Evolutionary conservation across 805 yeast species (phyloP).

Genomic region (Barnettozyma siamensis): DNA sequence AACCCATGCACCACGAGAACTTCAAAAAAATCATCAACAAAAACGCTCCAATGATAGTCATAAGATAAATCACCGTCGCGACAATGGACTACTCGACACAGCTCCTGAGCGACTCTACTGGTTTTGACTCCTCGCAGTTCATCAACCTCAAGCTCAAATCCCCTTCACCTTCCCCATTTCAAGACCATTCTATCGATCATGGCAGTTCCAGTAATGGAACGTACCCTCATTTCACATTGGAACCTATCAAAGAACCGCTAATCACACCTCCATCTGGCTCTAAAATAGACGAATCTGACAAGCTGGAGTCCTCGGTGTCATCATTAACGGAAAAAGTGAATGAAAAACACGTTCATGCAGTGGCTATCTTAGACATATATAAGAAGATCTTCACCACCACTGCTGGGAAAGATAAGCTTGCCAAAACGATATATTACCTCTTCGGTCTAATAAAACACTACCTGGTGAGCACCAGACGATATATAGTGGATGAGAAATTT

Average conservation of each 20-base stretch:
- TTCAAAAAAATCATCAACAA: no score
- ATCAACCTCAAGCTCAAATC: constrained; percentile 20
- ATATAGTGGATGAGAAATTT: constrained; percentile 24
- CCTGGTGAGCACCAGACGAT: constrained; percentile 35
- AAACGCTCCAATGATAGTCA: no score
- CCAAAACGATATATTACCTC: constrained; percentile 56
- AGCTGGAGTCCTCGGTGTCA: not conserved
- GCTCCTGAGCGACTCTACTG: constrained; percentile 16
- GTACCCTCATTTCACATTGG: not conserved
- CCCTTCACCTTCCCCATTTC: constrained; percentile 18
- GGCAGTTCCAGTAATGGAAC: not conserved
- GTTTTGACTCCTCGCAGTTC: constrained; percentile 14
- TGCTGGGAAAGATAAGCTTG: constrained; percentile 67
- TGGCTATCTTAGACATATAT: constrained; percentile 35
- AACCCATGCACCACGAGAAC: no score
- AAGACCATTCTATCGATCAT: not conserved
- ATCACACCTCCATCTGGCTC: constrained; percentile 1
- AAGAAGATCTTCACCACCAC: constrained; percentile 48
- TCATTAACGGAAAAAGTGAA: not conserved
- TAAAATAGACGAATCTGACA: not conserved
- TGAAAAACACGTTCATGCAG: not conserved
- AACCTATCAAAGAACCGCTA: not conserved
- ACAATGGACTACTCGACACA: constrained; percentile 20
- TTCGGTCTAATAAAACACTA: constrained; percentile 47
- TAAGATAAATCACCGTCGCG: no score